phyloP scores from a whole-genome alignment of 495 filamentous ascomycete genomes.

The Neurospora discreta region DNA sequence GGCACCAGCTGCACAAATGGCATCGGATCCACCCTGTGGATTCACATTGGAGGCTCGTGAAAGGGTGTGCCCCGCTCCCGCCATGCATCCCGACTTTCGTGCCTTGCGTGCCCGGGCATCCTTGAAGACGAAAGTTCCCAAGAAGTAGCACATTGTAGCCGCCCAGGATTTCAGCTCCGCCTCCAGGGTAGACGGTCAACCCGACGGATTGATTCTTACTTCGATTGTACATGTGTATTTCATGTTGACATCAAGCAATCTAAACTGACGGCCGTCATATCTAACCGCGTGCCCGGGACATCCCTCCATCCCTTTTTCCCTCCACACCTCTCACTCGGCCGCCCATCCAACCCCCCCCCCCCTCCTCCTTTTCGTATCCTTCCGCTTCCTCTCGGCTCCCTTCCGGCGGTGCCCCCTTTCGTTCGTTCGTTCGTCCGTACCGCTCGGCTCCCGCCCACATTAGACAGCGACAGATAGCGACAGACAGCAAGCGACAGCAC shows the following conservation, averaged over 20 bases:
- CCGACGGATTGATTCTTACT: background rate
- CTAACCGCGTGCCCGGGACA: background rate
- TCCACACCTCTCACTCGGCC: background rate
- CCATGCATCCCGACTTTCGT: background rate
- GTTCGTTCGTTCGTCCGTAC: background rate
- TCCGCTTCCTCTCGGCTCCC: background rate
- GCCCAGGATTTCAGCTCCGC: background rate
- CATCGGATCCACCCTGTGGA: background rate
- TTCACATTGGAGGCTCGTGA: background rate
- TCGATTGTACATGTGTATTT: background rate
- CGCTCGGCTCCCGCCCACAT: background rate
- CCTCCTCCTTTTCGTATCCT: background rate
- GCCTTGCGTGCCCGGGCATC: background rate
- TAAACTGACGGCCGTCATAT: background rate
- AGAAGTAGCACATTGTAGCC: background rate
- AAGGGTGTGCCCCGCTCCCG: background rate
- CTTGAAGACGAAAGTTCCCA: background rate
- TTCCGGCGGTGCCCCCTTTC: background rate
- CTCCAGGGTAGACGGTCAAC: background rate
- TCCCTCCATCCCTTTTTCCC: background rate
- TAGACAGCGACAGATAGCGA: background rate
- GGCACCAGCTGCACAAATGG: background rate
- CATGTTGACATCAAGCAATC: conserved; percentile 1
- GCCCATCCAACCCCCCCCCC: background rate
- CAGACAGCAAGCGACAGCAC: background rate